A percentile compares a stretch with the other conserved stretches of the same genome.
Evolutionary conservation across 2,329 filamentous ascomycete species (phyloP).

Genomic region (Stemphylium beticola): DNA sequence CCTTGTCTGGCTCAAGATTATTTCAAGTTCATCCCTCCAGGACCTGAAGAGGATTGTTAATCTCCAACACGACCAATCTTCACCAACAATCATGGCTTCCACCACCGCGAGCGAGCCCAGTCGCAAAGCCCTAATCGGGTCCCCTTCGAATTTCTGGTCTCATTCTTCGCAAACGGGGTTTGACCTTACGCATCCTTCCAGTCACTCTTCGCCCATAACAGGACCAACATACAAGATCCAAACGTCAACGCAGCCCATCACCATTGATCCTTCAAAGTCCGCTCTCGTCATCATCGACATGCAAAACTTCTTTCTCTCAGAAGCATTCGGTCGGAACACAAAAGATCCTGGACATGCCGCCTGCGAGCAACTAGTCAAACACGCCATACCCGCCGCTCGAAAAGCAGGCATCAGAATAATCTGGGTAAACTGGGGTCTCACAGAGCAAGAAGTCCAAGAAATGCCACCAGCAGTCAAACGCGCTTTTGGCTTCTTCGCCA

Average conservation of each 20-base stretch:
- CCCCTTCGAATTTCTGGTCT: slow-evolving; percentile 53
- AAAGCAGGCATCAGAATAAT: slow-evolving; percentile 48
- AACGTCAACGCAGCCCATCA: slow-evolving; percentile 37
- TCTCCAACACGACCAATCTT: background rate
- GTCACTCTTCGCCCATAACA: slow-evolving; percentile 31
- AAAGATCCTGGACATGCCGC: slow-evolving; percentile 31
- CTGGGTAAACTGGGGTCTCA: slow-evolving; percentile 53
- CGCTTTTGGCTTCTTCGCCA: slow-evolving; percentile 44
- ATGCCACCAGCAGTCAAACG: slow-evolving; percentile 50
- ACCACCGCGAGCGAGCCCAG: slow-evolving; percentile 1
- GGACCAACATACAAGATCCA: slow-evolving; percentile 23
- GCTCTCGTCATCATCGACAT: slow-evolving; percentile 53
- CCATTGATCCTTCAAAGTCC: slow-evolving; percentile 46
- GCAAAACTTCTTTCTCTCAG: slow-evolving; percentile 53
- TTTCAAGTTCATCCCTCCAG: background rate
- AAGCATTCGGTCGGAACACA: slow-evolving; percentile 27
- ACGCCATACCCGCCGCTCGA: slow-evolving; percentile 49
- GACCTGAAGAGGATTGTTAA: background rate
- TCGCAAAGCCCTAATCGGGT: slow-evolving; percentile 51
- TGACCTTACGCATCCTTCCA: slow-evolving; percentile 53
- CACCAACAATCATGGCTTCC: slow-evolving; percentile 7
- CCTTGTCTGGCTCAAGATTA: background rate
- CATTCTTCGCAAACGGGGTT: slow-evolving; percentile 53
- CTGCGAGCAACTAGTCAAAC: slow-evolving; percentile 38
- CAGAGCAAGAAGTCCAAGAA: slow-evolving; percentile 41